A percentile compares a stretch with the other conserved stretches of the same genome.
Evolutionary conservation across 129 eudicot species (phyloP).

Genomic region (Smallanthus sonchifolius): DNA sequence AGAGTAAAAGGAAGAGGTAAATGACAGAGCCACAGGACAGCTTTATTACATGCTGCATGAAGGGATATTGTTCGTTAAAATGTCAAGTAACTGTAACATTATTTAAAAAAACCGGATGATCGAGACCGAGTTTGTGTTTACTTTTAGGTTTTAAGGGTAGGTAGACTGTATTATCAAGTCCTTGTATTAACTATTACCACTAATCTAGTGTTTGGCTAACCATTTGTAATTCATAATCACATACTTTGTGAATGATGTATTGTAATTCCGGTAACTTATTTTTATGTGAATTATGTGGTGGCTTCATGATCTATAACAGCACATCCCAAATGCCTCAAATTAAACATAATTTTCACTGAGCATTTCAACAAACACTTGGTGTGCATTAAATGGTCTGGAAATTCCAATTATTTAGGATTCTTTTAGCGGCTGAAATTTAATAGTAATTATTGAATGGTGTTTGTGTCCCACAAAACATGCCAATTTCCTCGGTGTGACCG

Average conservation of each 20-base stretch:
- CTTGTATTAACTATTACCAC: not conserved
- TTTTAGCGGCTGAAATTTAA: not conserved
- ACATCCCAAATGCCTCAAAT: not conserved
- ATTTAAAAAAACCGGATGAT: slow-evolving; percentile 1
- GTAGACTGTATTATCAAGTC: slow-evolving; percentile 12
- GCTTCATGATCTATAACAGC: not conserved
- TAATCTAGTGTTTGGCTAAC: slow-evolving; percentile 24
- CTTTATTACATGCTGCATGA: not conserved
- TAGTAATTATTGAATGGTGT: not conserved
- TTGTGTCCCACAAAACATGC: not conserved
- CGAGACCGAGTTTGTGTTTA: slow-evolving; percentile 16
- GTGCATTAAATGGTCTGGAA: not conserved
- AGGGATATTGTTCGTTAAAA: slow-evolving; percentile 5
- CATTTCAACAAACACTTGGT: not conserved
- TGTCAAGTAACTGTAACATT: slow-evolving; percentile 15
- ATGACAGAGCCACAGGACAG: not conserved
- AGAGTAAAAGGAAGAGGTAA: slow-evolving; percentile 29
- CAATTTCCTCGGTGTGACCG: not conserved
- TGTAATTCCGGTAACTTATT: not conserved
- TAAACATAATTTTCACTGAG: not conserved
- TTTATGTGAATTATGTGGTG: not conserved
- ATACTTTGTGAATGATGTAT: slow-evolving; percentile 14
- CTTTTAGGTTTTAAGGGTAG: slow-evolving; percentile 19
- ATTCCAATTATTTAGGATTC: not conserved
- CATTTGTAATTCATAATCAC: slow-evolving; percentile 26